Evolutionary conservation across 2,329 filamentous ascomycete genomes (phyloP), one percentile per base, ranked within the genome.

Genomic region (Ophiognomonia clavigignenti-juglandacearum): DNA sequence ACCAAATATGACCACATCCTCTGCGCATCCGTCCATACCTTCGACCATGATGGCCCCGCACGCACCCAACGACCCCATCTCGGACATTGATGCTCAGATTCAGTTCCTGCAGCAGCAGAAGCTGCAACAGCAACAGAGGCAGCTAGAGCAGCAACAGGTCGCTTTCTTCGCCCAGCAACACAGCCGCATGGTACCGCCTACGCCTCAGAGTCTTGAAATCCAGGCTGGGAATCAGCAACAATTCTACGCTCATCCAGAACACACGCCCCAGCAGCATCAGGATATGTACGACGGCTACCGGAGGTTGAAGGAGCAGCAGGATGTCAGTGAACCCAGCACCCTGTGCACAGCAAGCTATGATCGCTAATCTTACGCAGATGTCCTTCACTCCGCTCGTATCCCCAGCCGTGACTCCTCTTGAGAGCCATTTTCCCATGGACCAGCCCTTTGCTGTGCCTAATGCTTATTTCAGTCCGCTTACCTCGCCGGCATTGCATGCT

Each of bases 391-490:
- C 88, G 1, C 74, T 92, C 24, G 86, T 88, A 10, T 91, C 88
- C 16, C 88, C 88, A n/a, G 88, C 86, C 4, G 86, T 92, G 36
- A 91, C 87, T 2, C 87, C 88, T 19, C 73, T 90, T 42, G 88
- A 91, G 59, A 73, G 79, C 35, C 81, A 84, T 54, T 89, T 88
- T 60, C 72, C 76, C 38, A 69, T 79, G 50, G 77, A 82, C 20
- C 67, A 66, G 26, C 69, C 71, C 39, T 88, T 81, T 57, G 75
- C 78, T 6, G 74, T 87, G 4, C 82, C 85, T 0, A 79, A 78
- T 29, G 78, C 85, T 27, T 92, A 90, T 66, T 91, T 93, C 62
- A 93, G 87, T 60, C 88, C 88, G 9, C 73, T 93, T 40, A 90
- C 86, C 5, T 93, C 88, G 14, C 88, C 88, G 1, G 86, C 87